Base-by-base conservation (phyloP, 1,284 basidiomycete genomes). In the Amylostereum areolatum region DNA sequence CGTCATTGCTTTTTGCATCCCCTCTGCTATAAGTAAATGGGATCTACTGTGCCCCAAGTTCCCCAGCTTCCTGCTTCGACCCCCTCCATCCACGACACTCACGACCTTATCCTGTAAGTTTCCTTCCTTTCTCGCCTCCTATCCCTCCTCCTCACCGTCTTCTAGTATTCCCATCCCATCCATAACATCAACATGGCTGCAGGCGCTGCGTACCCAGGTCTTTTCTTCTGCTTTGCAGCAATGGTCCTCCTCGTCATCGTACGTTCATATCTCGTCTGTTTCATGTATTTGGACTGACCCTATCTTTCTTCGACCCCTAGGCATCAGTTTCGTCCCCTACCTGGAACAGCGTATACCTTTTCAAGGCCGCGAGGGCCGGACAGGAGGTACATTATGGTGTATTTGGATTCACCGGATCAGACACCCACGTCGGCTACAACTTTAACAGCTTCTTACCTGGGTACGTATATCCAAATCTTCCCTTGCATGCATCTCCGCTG, bases 401-500 rank as follows among this genome's bases (percentile, higher is more conserved):
- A 28, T 90, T 90, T 62, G 89, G 89, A 2, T 81, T 73, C 64
- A 84, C 83, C 12, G 86, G 83, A n/a, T 78, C 76, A 18, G 49
- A 59, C 40, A 59, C 64, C 7, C 54, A 70, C 54, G 64, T 88
- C 49, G 85, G 85, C 31, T 88, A 84, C 60, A 53, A 63, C 46
- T 82, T 89, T 57, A 65, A 58, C 6, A 61, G 61, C 5, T 59
- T 72, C 47, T 59, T n/a, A n/a, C n/a, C n/a, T n/a, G n/a, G 61
- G 71, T 73, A 61, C 50, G 73, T 62, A 25, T 32, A 35, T 24
- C 12, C n/a, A n/a, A n/a, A 29, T 10, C 11, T 37, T 46, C 48
- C 29, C 46, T 25, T 39, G 11, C 8, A 31, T 25, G 12, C 47
- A 18, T 50, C 52, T 32, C 45, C 7, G 48, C 35, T 31, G 18